A percentile compares a stretch with the other conserved stretches of the same genome.
phyloP scores from a whole-genome alignment of 805 yeast genomes.

The Sungouiozyma intestinalis region DNA sequence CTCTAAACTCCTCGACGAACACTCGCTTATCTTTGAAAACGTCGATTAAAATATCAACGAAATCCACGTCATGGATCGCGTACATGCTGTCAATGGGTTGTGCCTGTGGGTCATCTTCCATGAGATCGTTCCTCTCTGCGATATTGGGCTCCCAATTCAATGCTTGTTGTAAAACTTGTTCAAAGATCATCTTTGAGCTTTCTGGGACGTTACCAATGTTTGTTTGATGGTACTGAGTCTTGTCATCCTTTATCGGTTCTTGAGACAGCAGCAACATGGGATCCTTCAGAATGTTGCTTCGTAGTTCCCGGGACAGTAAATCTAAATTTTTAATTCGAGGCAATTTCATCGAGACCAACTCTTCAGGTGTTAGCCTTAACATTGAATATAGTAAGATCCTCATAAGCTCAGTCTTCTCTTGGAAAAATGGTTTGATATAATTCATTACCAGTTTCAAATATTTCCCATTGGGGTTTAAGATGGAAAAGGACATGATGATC shows the following conservation, averaged over 20 bases:
- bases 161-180: slow-evolving; percentile 14
- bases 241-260: background rate
- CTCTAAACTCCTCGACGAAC: slow-evolving; percentile 17
- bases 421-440: slow-evolving; percentile 63
- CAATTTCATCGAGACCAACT: slow-evolving; percentile 7
- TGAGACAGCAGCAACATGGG: background rate
- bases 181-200: slow-evolving; percentile 5
- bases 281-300: slow-evolving; percentile 10
- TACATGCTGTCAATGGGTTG: slow-evolving; percentile 4
- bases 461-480: slow-evolving; percentile 83
- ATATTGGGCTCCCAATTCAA: slow-evolving; percentile 25
- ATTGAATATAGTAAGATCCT: slow-evolving; percentile 61
- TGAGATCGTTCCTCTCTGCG: background rate
- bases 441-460: slow-evolving; percentile 66
- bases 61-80: slow-evolving; percentile 1
- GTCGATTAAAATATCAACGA: slow-evolving; percentile 18
- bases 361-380: slow-evolving; percentile 32
- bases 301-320: slow-evolving; percentile 33
- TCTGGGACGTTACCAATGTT: background rate
- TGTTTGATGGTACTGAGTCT: background rate
- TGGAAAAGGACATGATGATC: slow-evolving; percentile 58
- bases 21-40: slow-evolving; percentile 18
- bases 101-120: background rate
- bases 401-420: slow-evolving; percentile 57
- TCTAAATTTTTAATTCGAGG: slow-evolving; percentile 2